Percentiles rank a stretch among this genome's conserved stretches.
phyloP scores from a whole-genome alignment of 768 basidiomycete genomes.

The Suillus fuscotomentosus region DNA sequence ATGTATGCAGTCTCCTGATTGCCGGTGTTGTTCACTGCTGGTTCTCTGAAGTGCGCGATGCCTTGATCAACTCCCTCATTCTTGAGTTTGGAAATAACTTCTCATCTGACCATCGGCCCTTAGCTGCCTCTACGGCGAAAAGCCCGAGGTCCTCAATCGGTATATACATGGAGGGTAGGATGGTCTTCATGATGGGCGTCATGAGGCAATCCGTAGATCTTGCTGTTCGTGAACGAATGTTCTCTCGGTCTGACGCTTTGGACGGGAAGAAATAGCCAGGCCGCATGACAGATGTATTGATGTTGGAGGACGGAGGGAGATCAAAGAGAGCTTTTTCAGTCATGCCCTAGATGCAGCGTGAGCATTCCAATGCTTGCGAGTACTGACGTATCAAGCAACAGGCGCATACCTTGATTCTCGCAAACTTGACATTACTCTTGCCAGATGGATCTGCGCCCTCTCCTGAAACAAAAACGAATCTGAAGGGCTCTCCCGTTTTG shows the following conservation, averaged over 20 bases:
- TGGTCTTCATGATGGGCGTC: conserved; percentile 12
- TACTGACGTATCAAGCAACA: not conserved
- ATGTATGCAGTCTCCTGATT: not conserved
- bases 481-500: conserved; percentile 28
- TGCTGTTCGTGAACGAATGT: conserved; percentile 21
- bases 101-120: conserved; percentile 18
- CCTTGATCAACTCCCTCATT: conserved; percentile 6
- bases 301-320: conserved; percentile 17
- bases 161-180: conserved; percentile 19
- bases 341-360: conserved; percentile 21
- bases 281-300: conserved; percentile 28
- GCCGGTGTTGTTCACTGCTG: not conserved
- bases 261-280: conserved; percentile 36
- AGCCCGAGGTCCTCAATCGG: conserved; percentile 18
- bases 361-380: not conserved
- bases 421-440: conserved; percentile 30
- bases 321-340: conserved; percentile 30
- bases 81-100: conserved; percentile 22
- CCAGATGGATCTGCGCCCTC: conserved; percentile 35
- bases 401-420: conserved; percentile 34
- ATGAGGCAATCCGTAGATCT: conserved; percentile 16
- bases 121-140: conserved; percentile 17
- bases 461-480: conserved; percentile 39
- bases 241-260: conserved; percentile 21
- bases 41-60: not conserved